Evolutionary conservation across 495 filamentous ascomycete genomes (phyloP).

Genomic region (Neurospora cerealis): DNA sequence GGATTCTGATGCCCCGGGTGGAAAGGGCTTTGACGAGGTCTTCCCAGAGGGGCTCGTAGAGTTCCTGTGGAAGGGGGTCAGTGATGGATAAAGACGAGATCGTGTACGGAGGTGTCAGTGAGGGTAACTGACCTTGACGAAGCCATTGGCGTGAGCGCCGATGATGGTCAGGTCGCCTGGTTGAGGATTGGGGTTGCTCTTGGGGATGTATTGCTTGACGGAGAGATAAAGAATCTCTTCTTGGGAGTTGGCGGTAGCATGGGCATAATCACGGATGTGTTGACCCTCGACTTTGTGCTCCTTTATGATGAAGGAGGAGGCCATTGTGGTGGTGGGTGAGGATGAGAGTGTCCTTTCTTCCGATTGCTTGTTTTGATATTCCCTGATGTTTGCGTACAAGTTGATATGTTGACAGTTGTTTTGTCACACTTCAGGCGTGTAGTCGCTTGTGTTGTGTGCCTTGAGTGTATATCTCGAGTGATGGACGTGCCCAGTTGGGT

Average conservation of each 20-base stretch:
- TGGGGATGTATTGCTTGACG: constrained; percentile 77
- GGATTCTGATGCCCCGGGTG: constrained; percentile 52
- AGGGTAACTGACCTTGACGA: constrained; percentile 55
- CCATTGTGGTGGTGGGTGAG: constrained; percentile 4
- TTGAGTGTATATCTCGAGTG: neutral
- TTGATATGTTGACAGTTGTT: neutral
- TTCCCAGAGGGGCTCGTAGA: constrained; percentile 84
- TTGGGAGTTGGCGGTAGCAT: constrained; percentile 50
- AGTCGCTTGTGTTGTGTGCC: neutral
- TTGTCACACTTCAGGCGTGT: neutral
- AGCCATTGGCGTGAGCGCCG: constrained; percentile 77
- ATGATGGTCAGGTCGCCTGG: constrained; percentile 75
- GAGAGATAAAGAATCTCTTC: constrained; percentile 55
- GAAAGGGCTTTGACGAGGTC: constrained; percentile 48
- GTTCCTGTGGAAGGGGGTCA: constrained; percentile 37
- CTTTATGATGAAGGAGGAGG: constrained; percentile 24
- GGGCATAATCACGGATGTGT: constrained; percentile 65
- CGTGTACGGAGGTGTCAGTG: neutral
- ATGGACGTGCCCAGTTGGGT: neutral
- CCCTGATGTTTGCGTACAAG: neutral
- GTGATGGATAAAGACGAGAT: neutral
- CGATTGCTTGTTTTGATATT: neutral
- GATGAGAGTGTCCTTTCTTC: neutral
- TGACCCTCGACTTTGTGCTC: constrained; percentile 56
- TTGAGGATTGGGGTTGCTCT: constrained; percentile 51